Conservation (phyloP, 2,329 filamentous ascomycete species). For the Bipolaris victoriae region DNA sequence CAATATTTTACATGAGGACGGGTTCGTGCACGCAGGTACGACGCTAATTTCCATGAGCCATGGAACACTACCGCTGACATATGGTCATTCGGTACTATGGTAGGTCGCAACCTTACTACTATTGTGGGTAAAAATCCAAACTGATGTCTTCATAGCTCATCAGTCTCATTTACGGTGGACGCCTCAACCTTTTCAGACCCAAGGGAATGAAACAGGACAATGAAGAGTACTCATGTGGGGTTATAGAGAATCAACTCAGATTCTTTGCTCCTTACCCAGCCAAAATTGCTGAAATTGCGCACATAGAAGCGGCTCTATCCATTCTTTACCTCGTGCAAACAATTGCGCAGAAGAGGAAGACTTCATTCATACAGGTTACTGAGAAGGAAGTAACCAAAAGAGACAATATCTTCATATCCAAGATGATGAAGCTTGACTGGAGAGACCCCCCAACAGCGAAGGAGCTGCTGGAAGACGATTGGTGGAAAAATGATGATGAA, state of each 20-base stretch:
- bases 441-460: conserved; percentile 51
- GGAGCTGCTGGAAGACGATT: conserved; percentile 48
- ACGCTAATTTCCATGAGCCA: background rate
- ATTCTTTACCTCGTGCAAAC: conserved; percentile 20
- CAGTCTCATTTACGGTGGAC: conserved; percentile 34
- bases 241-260: conserved; percentile 28
- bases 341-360: conserved; percentile 19
- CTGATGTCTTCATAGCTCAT: conserved; percentile 30
- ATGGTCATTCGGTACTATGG: conserved; percentile 50
- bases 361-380: conserved; percentile 19
- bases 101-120: conserved; percentile 24
- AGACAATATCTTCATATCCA: conserved; percentile 46
- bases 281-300: conserved; percentile 29
- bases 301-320: conserved; percentile 17
- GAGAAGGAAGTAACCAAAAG: conserved; percentile 20
- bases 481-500: conserved; percentile 36
- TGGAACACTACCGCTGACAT: conserved; percentile 51
- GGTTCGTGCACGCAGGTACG: conserved; percentile 35
- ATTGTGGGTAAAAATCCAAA: conserved; percentile 4
- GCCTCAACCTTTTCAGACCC: conserved; percentile 36
- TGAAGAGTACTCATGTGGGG: conserved; percentile 28
- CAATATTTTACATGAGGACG: conserved; percentile 32
- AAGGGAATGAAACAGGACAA: conserved; percentile 27
- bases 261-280: conserved; percentile 36
- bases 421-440: conserved; percentile 54